Evolutionary conservation across 306 rosid species (phyloP).

Genomic region (Acacia acuminata): DNA sequence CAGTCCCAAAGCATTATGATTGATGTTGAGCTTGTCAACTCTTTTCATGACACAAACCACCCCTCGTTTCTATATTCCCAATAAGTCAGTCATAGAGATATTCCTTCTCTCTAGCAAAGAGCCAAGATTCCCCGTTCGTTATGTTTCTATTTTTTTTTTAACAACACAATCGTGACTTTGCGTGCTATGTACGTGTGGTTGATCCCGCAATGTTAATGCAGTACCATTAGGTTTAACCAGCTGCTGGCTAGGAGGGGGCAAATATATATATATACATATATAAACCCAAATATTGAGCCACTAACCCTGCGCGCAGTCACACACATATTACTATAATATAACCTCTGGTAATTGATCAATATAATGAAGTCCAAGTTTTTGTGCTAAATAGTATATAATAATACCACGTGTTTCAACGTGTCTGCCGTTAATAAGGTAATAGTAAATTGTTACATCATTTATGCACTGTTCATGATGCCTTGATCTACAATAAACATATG

Average conservation of each 20-base stretch:
- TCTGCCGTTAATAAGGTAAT: not conserved
- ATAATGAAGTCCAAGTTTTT: not conserved
- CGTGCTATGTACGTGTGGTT: not conserved
- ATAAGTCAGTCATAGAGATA: not conserved
- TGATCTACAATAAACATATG: not conserved
- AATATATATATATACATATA: not conserved
- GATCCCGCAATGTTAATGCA: not conserved
- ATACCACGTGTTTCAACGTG: not conserved
- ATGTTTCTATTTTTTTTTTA: not conserved
- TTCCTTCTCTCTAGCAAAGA: conserved; percentile 29
- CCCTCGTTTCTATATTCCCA: not conserved
- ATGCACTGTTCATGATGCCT: not conserved
- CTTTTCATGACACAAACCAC: conserved; percentile 12
- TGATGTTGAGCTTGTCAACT: conserved; percentile 36
- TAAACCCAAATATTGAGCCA: not conserved
- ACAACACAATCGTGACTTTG: not conserved
- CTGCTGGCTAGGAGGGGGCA: not conserved
- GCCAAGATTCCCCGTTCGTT: conserved; percentile 32
- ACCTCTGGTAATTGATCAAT: not conserved
- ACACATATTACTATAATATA: not conserved
- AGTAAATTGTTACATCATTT: not conserved
- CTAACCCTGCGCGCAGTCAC: not conserved
- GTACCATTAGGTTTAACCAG: not conserved
- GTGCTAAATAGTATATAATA: not conserved
- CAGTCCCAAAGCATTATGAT: not conserved